phyloP scores from a whole-genome alignment of 257 asterid species.

The Petunia secreta region DNA sequence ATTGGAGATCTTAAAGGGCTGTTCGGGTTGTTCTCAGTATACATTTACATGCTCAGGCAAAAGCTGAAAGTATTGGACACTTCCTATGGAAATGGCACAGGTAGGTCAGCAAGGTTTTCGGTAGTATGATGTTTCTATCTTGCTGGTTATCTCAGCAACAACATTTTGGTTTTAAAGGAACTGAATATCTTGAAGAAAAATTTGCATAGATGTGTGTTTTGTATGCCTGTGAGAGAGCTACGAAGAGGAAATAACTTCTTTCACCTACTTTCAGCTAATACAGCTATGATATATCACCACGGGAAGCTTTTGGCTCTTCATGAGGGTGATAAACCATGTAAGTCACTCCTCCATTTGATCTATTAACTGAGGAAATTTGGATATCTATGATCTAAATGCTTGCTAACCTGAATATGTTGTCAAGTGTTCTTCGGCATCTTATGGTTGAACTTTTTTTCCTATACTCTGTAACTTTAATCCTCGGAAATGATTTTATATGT shows the following conservation, averaged over 20 bases:
- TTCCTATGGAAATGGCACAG: constrained; percentile 79
- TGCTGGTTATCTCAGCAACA: not conserved
- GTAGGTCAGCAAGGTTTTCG: constrained; percentile 36
- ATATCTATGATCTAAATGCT: constrained; percentile 14
- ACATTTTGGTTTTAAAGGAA: not conserved
- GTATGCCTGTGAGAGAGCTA: constrained; percentile 23
- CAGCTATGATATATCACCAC: constrained; percentile 87
- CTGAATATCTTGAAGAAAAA: constrained; percentile 12
- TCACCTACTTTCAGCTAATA: constrained; percentile 71
- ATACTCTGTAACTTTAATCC: not conserved
- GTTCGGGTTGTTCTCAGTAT: constrained; percentile 72
- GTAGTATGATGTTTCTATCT: not conserved
- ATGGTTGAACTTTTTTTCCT: not conserved
- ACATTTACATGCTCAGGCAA: constrained; percentile 64
- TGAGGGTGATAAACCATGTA: constrained; percentile 97
- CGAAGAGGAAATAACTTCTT: constrained; percentile 24
- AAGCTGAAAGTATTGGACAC: constrained; percentile 78
- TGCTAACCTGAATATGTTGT: not conserved
- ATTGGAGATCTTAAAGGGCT: constrained; percentile 93
- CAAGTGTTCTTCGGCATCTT: not conserved
- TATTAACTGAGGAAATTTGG: not conserved
- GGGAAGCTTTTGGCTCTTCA: constrained; percentile 92
- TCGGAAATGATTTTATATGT: not conserved
- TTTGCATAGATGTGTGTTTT: not conserved
- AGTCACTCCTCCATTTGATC: constrained; percentile 36